These are phyloP conservation scores for Croton laevigatus DNA, from an alignment of 441 rosid species.

Conservation along the genomic window DNA sequence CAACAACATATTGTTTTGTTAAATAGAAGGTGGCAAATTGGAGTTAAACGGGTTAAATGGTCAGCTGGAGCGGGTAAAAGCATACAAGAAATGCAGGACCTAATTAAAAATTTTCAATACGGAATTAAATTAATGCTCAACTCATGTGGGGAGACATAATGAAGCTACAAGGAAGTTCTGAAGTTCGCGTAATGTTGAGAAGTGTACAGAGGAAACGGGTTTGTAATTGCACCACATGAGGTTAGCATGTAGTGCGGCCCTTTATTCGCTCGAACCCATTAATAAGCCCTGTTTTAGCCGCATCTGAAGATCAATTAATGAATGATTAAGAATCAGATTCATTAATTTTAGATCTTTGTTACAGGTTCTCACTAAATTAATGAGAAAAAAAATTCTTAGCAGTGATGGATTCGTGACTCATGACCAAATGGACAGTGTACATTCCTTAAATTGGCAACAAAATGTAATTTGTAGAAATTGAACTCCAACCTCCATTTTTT, in stretches of 20 bases:
- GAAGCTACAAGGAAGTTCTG: not conserved
- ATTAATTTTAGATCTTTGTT: not conserved
- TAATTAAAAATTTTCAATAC: no score
- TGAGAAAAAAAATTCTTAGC: no score
- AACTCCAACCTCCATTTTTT: no score
- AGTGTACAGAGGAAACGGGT: not conserved
- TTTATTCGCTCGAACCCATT: not conserved
- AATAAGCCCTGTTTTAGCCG: not conserved
- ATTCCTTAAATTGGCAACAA: no score
- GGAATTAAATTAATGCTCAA: not conserved
- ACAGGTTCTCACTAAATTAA: not conserved
- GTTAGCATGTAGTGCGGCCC: not conserved
- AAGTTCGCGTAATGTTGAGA: not conserved
- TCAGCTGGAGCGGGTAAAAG: no score
- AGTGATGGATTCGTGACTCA: no score
- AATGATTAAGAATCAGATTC: not conserved
- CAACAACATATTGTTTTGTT: no score
- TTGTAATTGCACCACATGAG: not conserved
- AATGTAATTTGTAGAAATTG: no score
- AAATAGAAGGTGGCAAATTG: no score
- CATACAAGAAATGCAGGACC: no score
- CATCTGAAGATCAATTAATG: not conserved
- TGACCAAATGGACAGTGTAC: no score
- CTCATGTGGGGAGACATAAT: not conserved
- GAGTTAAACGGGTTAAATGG: no score